Conservation (phyloP, 257 asterid genomes). For the Striga asiatica region DNA sequence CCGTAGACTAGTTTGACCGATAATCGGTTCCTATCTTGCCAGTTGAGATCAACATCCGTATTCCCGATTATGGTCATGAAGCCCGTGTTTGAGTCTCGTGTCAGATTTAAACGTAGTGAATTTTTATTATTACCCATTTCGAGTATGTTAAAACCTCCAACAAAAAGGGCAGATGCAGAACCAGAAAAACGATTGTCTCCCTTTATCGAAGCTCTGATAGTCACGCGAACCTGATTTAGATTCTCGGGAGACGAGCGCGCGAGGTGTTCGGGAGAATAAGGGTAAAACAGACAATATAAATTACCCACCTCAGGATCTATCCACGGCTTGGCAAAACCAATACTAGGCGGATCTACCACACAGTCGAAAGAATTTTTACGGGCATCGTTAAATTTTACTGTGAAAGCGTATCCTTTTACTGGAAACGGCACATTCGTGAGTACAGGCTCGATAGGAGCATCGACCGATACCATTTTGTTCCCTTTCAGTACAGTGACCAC, state of each 20-base stretch:
- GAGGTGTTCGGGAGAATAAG: constrained; percentile 62
- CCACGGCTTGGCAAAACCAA: constrained; percentile 70
- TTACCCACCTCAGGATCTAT: constrained; percentile 43
- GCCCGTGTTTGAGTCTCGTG: constrained; percentile 32
- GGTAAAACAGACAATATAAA: constrained; percentile 60
- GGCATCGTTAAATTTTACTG: constrained; percentile 37
- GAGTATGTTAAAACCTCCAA: constrained; percentile 58
- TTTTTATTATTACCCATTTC: constrained; percentile 36
- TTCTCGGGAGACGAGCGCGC: constrained; percentile 28
- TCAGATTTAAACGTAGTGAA: constrained; percentile 40
- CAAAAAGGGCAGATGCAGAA: constrained; percentile 65
- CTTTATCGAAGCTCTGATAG: constrained; percentile 47
- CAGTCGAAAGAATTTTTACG: constrained; percentile 33
- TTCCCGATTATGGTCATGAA: constrained; percentile 59
- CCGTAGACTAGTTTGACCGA: constrained; percentile 28
- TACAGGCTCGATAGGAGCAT: constrained; percentile 52
- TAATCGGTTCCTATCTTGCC: constrained; percentile 42
- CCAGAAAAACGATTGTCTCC: constrained; percentile 44
- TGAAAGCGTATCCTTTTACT: constrained; percentile 52
- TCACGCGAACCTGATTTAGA: constrained; percentile 29
- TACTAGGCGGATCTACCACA: constrained; percentile 45
- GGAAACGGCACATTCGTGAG: constrained; percentile 76
- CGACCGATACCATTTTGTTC: constrained; percentile 31
- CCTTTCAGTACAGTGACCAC: constrained; percentile 53
- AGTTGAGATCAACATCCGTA: constrained; percentile 45